Evolutionary conservation across 345 rosid genomes (phyloP).

Genomic region (Camelina laxa): DNA sequence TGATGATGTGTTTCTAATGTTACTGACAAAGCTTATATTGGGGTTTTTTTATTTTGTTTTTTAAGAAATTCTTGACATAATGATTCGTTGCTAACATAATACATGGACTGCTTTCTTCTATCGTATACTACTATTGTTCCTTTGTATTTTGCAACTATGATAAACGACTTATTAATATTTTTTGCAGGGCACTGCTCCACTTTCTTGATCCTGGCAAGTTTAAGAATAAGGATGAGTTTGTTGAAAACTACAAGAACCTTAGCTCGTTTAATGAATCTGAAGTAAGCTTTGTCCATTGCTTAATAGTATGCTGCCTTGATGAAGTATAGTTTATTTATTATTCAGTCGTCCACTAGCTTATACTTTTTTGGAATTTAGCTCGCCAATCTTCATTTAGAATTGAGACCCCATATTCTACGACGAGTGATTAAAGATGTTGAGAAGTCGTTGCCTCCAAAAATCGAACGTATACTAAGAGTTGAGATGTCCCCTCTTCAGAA

Average conservation of each 20-base stretch:
- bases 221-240: constrained; percentile 89
- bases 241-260: constrained; percentile 96
- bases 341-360: constrained; percentile 25
- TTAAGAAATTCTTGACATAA: not conserved
- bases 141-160: constrained; percentile 6
- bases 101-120: not conserved
- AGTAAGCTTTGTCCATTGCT: constrained; percentile 50
- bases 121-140: constrained; percentile 9
- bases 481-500: constrained; percentile 99
- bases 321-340: constrained; percentile 2
- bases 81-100: constrained; percentile 7
- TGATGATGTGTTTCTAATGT: constrained; percentile 15
- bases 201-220: constrained; percentile 95
- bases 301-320: constrained; percentile 1
- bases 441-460: constrained; percentile 98
- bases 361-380: constrained; percentile 59
- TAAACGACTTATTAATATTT: constrained; percentile 9
- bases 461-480: constrained; percentile 97
- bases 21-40: constrained; percentile 8
- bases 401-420: constrained; percentile 97
- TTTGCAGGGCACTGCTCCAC: constrained; percentile 92
- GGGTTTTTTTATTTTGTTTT: not conserved
- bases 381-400: constrained; percentile 94
- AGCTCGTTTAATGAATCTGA: constrained; percentile 94
- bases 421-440: constrained; percentile 99